Evolutionary conservation across 2,329 filamentous ascomycete genomes (phyloP), one percentile per base, ranked within the genome.

Genomic region (Pleoardoris graminearum): DNA sequence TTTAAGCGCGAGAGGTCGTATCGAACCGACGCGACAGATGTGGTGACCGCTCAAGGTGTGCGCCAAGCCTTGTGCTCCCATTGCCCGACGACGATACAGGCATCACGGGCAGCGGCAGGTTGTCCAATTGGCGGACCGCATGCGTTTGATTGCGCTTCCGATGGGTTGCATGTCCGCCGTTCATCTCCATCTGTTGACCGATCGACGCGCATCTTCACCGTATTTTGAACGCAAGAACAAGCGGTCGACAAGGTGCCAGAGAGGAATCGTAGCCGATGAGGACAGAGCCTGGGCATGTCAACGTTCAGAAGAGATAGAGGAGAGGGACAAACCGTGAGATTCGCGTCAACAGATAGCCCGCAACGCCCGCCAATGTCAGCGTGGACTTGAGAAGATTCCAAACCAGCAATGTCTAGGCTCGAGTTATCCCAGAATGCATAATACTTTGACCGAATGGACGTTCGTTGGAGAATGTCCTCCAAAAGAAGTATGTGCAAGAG

Each of bases 211-310:
- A 5, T 30, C 23, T 44, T 57, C 53, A 53, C 53, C 53, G 50
- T 41, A 53, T 38, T n/a, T 52, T 41, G 22, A 22, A 21, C 43
- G 43, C 48, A 43, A 44, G n/a, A 42, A 42, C n/a, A 32, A 33
- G 42, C 37, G 22, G 14, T 23, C 8, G 30, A 21, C 36, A 64
- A 3, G 50, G 59, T 4, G 57, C 60, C 52, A 4, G 22, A 29
- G 23, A 17, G 23, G 22, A 4, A 11, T 14, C 8, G 21, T n/a
- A 25, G n/a, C 36, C 19, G 19, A n/a, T n/a, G n/a, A n/a, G n/a
- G n/a, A n/a, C n/a, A n/a, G n/a, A n/a, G n/a, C n/a, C n/a, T n/a
- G n/a, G n/a, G n/a, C n/a, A n/a, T n/a, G n/a, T n/a, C n/a, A n/a
- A n/a, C n/a, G n/a, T n/a, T n/a, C n/a, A n/a, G n/a, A n/a, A n/a